phyloP scores from a whole-genome alignment of 768 basidiomycete genomes.

The Gloeopeniophorella convolvens region DNA sequence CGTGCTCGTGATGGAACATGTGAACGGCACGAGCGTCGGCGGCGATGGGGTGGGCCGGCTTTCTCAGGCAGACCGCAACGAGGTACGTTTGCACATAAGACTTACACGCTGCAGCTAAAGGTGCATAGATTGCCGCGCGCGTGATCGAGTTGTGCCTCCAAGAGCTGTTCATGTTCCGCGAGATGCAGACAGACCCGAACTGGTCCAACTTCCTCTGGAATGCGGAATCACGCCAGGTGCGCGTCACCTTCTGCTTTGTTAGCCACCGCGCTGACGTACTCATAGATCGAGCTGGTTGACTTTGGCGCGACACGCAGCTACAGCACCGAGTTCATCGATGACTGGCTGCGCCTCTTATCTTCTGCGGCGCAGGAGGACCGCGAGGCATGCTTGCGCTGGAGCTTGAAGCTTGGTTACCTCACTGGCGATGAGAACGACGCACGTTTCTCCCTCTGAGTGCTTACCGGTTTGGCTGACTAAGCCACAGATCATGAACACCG shows the following conservation, averaged over 20 bases:
- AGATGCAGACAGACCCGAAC: constrained; percentile 99
- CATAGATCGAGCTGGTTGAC: constrained; percentile 80
- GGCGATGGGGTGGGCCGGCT: constrained; percentile 49
- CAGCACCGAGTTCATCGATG: constrained; percentile 77
- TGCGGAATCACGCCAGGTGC: constrained; percentile 50
- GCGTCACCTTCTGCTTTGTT: constrained; percentile 2
- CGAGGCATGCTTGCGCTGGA: constrained; percentile 61
- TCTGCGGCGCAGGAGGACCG: constrained; percentile 69
- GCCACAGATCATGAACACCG: constrained; percentile 70
- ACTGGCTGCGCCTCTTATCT: constrained; percentile 78
- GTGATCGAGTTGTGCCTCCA: constrained; percentile 82
- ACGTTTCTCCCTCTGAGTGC: constrained; percentile 6
- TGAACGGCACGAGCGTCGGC: constrained; percentile 77
- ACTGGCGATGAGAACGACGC: constrained; percentile 86
- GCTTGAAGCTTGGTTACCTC: constrained; percentile 80
- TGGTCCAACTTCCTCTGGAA: constrained; percentile 98
- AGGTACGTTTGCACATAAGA: constrained; percentile 43
- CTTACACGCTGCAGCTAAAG: too few species aligned
- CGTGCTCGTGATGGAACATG: constrained; percentile 86
- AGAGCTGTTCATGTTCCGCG: constrained; percentile 84
- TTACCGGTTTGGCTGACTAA: not conserved
- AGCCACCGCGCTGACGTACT: not conserved
- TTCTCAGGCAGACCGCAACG: constrained; percentile 59
- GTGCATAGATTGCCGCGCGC: constrained; percentile 81
- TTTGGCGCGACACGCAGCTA: constrained; percentile 94